Evolutionary conservation across 179 eudicot species (phyloP), one percentile per base, ranked within the genome.

Genomic region (Vitellaria paradoxa): DNA sequence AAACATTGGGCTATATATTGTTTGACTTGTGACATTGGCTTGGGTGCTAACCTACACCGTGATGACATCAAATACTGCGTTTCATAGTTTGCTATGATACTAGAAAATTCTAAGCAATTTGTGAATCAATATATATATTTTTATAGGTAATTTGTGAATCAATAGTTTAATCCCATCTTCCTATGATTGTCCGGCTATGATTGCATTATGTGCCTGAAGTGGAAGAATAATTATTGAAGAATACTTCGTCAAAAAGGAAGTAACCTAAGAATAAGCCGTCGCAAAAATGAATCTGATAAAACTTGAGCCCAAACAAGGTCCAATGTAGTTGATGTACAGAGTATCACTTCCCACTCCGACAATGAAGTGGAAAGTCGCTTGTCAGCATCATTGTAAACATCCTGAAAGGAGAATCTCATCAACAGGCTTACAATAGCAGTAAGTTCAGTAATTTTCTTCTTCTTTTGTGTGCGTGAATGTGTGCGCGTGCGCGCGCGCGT

Each of bases 291-390:
- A 86, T 95, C 98, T 7, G 91, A 83, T 60, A 95, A 84, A 73
- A 93, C 93, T 83, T 95, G 99, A 74, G 92, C 99, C 99, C 99
- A 95, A 65, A 88, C 98, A 56, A 91, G 80, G 81, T 93, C 91
- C 77, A 95, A 72, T 73, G 70, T 86, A 23, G 87, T 87, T 55
- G 97, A 90, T 72, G 93, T 89, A 87, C 98, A 91, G 40, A 95
- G 82, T 82, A 89, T 87, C 80, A 90, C 88, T 88, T 95, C 99
- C 99, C 97, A 95, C 81, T 89, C 83, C 23, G 99, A 86, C 74
- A 95, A 83, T 64, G 90, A 86, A 75, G 82, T 84, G 63, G 93
- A 88, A 65, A 95, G 85, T 65, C 91, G 83, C 76, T 74, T 84
- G 77, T 95, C 96, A 71, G 93, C 97, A 75, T 87, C 89, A 47